Percentiles rank a stretch among this genome's conserved stretches.
These are phyloP conservation scores for Yamadazyma ubonensis DNA, from an alignment of 805 yeast species.

Conservation along the genomic window DNA sequence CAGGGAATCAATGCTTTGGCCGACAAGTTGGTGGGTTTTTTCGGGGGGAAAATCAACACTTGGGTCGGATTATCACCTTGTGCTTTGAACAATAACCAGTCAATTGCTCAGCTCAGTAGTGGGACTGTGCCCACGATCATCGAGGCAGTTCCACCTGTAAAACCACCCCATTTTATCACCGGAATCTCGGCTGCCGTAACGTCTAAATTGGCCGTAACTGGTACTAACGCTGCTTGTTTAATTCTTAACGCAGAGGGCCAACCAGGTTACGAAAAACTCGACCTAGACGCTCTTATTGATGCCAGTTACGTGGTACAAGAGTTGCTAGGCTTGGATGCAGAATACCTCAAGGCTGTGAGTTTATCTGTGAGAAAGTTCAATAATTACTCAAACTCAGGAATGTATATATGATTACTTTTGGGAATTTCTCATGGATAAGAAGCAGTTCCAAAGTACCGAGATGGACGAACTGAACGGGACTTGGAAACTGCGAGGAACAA, in stretches of 20 bases:
- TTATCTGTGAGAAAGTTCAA: slow-evolving; percentile 22
- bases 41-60: slow-evolving; percentile 11
- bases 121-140: not conserved
- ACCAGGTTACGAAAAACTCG: slow-evolving; percentile 56
- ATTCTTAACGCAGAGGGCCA: slow-evolving; percentile 61
- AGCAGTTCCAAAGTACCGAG: slow-evolving; percentile 94
- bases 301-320: slow-evolving; percentile 19
- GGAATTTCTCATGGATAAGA: slow-evolving; percentile 72
- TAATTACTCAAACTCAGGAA: slow-evolving; percentile 26
- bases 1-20: slow-evolving; percentile 34
- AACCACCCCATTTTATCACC: slow-evolving; percentile 62
- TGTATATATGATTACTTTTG: slow-evolving; percentile 22
- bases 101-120: slow-evolving; percentile 21
- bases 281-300: slow-evolving; percentile 42
- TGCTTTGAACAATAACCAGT: slow-evolving; percentile 28
- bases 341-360: slow-evolving; percentile 18
- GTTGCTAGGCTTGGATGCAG: slow-evolving; percentile 9
- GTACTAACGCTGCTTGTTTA: slow-evolving; percentile 18
- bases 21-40: slow-evolving; percentile 17
- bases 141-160: slow-evolving; percentile 28
- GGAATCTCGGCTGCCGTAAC: slow-evolving; percentile 52
- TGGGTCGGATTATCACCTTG: slow-evolving; percentile 42
- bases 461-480: slow-evolving; percentile 87
- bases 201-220: slow-evolving; percentile 21
- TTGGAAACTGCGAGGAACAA: slow-evolving; percentile 71